A percentile compares a stretch with the other conserved stretches of the same genome.
phyloP scores from a whole-genome alignment of 75 land plant genomes.

The Sequoiadendron giganteum region DNA sequence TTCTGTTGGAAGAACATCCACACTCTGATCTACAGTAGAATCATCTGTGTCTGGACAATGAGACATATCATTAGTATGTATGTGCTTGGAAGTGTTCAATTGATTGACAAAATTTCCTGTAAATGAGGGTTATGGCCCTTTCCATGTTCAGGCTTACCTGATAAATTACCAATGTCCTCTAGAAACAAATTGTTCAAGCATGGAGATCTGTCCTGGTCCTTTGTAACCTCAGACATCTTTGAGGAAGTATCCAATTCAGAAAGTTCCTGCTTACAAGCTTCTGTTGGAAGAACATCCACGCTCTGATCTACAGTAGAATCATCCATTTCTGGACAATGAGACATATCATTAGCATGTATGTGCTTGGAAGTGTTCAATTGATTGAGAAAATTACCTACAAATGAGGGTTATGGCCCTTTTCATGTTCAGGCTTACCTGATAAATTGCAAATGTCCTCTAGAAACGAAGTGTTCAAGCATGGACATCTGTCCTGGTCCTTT shows the following conservation, averaged over 20 bases:
- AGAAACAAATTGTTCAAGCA: neutral
- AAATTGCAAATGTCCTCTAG: neutral
- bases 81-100: neutral
- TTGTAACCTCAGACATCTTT: neutral
- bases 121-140: neutral
- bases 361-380: neutral
- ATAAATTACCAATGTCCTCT: neutral
- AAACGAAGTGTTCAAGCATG: neutral
- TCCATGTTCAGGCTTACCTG: too few species aligned
- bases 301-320: neutral
- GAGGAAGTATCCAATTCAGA: neutral
- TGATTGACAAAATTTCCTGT: neutral
- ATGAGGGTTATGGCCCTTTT: too few species aligned
- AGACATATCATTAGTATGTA: neutral
- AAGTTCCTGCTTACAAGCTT: neutral
- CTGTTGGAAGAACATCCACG: neutral
- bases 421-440: too few species aligned
- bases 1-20: neutral
- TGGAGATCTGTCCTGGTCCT: neutral
- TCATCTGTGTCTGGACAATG: neutral
- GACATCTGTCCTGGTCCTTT: neutral
- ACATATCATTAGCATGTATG: neutral
- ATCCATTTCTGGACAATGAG: neutral
- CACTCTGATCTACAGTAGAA: neutral
- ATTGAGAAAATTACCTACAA: neutral